These are phyloP conservation scores for Sicyos baderoa DNA, from an alignment of 306 rosid genomes.

Conservation along the genomic window DNA sequence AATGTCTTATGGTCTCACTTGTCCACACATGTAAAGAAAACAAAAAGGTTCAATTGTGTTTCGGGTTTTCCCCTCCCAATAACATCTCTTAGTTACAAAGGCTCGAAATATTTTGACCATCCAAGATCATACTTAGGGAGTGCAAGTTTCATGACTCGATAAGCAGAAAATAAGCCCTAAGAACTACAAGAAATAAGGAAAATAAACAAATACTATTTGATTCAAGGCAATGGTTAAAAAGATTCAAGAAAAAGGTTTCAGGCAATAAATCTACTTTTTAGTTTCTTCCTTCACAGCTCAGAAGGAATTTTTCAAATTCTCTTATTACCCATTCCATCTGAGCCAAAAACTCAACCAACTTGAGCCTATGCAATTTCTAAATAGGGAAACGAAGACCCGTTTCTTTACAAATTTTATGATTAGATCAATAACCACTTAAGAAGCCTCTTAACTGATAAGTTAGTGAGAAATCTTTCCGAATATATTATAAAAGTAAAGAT, in stretches of 20 bases:
- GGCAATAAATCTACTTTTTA: slow-evolving; percentile 4
- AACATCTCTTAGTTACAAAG: not conserved
- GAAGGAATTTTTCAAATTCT: not conserved
- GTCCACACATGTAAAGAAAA: not conserved
- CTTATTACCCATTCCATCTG: not conserved
- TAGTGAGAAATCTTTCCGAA: too few species aligned
- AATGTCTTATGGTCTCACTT: not conserved
- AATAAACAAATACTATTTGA: not conserved
- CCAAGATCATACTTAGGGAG: not conserved
- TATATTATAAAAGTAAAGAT: not conserved
- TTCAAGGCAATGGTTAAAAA: not conserved
- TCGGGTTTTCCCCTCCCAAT: not conserved
- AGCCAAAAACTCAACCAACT: not conserved
- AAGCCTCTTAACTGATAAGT: not conserved
- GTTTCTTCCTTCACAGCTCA: not conserved
- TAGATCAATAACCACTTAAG: not conserved
- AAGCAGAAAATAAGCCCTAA: not conserved
- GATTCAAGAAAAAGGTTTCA: not conserved
- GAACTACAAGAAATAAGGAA: not conserved
- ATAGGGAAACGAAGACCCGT: not conserved
- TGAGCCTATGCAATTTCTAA: not conserved
- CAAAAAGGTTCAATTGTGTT: not conserved
- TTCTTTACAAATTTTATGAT: not conserved
- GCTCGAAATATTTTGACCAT: not conserved
- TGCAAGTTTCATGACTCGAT: not conserved